Evolutionary conservation across 768 basidiomycete species (phyloP), one percentile per base, ranked within the genome.

Genomic region (Amanita phalloides): DNA sequence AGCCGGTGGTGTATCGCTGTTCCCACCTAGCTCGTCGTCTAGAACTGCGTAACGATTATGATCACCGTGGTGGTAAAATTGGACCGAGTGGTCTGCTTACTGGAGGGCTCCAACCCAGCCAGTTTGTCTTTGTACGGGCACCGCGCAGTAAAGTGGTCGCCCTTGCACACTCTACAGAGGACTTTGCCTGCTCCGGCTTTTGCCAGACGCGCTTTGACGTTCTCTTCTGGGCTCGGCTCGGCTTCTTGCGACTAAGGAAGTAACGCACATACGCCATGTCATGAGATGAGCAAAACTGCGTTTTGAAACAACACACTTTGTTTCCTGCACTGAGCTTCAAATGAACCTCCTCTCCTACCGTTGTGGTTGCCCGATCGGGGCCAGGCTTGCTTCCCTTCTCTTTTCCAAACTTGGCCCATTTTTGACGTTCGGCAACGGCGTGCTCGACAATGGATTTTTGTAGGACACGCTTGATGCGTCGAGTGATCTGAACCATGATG

Each of bases 111-210:
- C 45, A 92, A 72, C 3, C 81, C 86, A 8, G 83, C 84, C 11
- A 99, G 78, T 7, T 88, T 86, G 60, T 97, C 93, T 70, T 93
- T 96, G 78, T 93, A 94, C 5, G 96, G 96, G 77, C 96, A 98
- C 67, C 94, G 93, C 56, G 93, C 88, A 11, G 96, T 99, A 68
- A 94, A 98, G 71, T 98, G 96, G 57, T 87, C 88, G 48, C 95
- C 96, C 64, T 95, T 90, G 72, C 96, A 98, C 51, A 96, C 71
- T 57, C 96, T 79, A 76, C 96, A 99, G 41, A 76, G 68, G 56
- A 99, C 89, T 63, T 92, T 92, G 63, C 91, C 91, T 20, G 82
- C 82, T 54, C 90, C 91, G 1, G 82, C 79, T 50, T 81, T 81
- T 13, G 76, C 77, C 48, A 87, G 77, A 55, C 79, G 81, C 9